phyloP scores from a whole-genome alignment of 192 early-diverging fungal species.

The Coemansia sp. region DNA sequence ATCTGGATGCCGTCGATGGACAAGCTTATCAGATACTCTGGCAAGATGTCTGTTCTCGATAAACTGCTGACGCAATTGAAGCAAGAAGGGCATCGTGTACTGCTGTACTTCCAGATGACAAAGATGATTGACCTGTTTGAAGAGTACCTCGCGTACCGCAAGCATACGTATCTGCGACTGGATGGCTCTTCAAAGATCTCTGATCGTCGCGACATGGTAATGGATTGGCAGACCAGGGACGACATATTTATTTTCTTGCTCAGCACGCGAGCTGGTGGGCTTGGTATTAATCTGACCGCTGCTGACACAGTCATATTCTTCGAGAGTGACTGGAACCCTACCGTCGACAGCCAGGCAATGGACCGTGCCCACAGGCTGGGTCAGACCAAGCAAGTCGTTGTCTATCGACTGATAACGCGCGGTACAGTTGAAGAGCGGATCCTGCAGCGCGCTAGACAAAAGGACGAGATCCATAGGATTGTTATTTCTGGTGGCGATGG shows the following conservation, averaged over 20 bases:
- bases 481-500: slow-evolving; percentile 91
- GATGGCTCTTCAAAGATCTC: slow-evolving; percentile 86
- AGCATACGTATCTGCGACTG: slow-evolving; percentile 84
- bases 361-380: slow-evolving; percentile 84
- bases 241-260: slow-evolving; percentile 87
- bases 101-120: slow-evolving; percentile 90
- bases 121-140: slow-evolving; percentile 87
- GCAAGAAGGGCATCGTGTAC: slow-evolving; percentile 73
- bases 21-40: slow-evolving; percentile 76
- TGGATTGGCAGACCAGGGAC: slow-evolving; percentile 84
- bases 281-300: slow-evolving; percentile 89
- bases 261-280: slow-evolving; percentile 80
- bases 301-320: slow-evolving; percentile 89
- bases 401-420: slow-evolving; percentile 79
- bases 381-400: slow-evolving; percentile 82
- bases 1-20: slow-evolving; percentile 76
- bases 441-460: slow-evolving; percentile 76
- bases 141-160: slow-evolving; percentile 81
- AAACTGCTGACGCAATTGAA: slow-evolving; percentile 69
- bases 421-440: slow-evolving; percentile 84
- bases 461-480: slow-evolving; percentile 92
- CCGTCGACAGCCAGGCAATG: slow-evolving; percentile 91
- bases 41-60: slow-evolving; percentile 74
- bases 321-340: slow-evolving; percentile 89
- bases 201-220: slow-evolving; percentile 88